Evolutionary conservation across 176 grass and related monocot species (phyloP), one percentile per base, ranked within the genome.

Genomic region (Miscanthus lutarioriparius): DNA sequence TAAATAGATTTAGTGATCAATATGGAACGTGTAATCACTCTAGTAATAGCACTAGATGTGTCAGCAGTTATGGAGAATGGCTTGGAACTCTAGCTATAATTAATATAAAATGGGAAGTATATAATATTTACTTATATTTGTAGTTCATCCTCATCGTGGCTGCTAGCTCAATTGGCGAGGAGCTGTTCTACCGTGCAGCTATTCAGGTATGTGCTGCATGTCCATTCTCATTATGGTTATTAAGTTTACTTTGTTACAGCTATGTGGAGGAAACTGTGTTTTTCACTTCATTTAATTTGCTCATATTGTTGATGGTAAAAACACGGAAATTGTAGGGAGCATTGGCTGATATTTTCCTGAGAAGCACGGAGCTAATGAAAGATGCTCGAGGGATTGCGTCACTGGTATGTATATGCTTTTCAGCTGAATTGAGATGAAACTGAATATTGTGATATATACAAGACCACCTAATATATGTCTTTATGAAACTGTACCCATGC

Each of bases 81-180:
- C n/a, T 82, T 40, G 47, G 0, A 58, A 6, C 43, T 19, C 66
- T 73, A 30, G 33, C 10, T 35, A 16, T 23, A 83, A 35, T 35
- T 16, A 45, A 23, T 41, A 61, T 23, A 45, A 12, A 13, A 30
- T 47, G 10, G 19, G 4, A 6, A 37, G 20, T 33, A 4, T 26
- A 32, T 70, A 38, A 54, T 37, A 32, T 11, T 39, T 4, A 13
- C 20, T 39, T 58, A 23, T 81, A 40, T 58, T 22, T 76, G 75
- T 67, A 98, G 92, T 98, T 98, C 89, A 87, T 95, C 68, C 72
- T 98, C 80, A 85, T 98, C 61, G 88, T 98, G 37, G 80, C 87
- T 33, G 96, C 96, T 72, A 98, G 93, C 76, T 95, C 92, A 45
- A 80, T 98, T 74, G 96, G 92, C 2, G 96, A 98, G 83, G 96